phyloP scores from a whole-genome alignment of 257 asterid genomes.

The Scutellaria baicalensis region DNA sequence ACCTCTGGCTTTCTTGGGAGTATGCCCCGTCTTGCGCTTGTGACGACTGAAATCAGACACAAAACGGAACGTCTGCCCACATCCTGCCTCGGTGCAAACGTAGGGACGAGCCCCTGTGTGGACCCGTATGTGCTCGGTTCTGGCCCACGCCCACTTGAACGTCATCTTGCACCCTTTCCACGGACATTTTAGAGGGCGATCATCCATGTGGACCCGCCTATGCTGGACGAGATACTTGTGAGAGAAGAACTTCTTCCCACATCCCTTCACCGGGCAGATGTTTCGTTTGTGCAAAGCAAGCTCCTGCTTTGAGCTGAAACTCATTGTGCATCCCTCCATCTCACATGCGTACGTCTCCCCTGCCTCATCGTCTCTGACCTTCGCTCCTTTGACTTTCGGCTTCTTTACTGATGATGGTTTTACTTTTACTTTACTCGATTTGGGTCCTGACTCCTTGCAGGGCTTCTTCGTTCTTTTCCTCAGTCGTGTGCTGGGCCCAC shows the following conservation, averaged over 20 bases:
- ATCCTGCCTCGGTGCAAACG: constrained; percentile 69
- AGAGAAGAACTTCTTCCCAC: constrained; percentile 92
- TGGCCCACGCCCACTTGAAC: constrained; percentile 99
- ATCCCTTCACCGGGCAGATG: constrained; percentile 84
- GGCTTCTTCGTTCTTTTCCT: constrained; percentile 58
- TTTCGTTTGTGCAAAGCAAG: constrained; percentile 63
- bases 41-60: constrained; percentile 99
- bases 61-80: constrained; percentile 92
- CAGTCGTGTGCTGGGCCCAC: constrained; percentile 87
- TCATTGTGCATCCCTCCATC: constrained; percentile 86
- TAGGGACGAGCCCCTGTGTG: constrained; percentile 98
- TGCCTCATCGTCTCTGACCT: constrained; percentile 41
- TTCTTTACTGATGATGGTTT: constrained; percentile 32
- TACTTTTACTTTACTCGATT: constrained; percentile 23
- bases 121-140: constrained; percentile 94
- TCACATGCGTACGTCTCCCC: constrained; percentile 55
- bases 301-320: constrained; percentile 73
- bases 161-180: constrained; percentile 99
- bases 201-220: constrained; percentile 91
- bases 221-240: constrained; percentile 97
- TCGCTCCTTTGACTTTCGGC: constrained; percentile 45
- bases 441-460: constrained; percentile 28
- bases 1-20: constrained; percentile 55
- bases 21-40: constrained; percentile 96
- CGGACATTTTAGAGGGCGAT: constrained; percentile 96